Evolutionary conservation across 345 rosid species (phyloP).

Genomic region (Arabidopsis arenosa): DNA sequence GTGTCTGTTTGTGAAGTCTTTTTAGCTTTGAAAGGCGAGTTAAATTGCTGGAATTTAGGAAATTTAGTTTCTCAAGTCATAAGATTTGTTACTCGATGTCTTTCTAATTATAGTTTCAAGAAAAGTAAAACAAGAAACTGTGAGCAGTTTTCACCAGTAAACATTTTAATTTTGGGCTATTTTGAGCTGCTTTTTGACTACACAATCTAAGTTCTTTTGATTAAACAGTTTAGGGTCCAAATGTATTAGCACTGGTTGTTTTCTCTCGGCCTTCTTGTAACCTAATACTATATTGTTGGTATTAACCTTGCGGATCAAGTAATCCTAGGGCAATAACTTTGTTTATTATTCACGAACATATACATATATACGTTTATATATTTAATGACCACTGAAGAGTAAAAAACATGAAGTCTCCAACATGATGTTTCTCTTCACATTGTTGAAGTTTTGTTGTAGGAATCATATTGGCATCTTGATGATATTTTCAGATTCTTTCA

Average conservation of each 20-base stretch:
- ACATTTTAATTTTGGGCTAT: neutral
- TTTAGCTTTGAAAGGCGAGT: constrained; percentile 15
- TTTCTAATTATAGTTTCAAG: constrained; percentile 34
- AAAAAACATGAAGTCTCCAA: constrained; percentile 1
- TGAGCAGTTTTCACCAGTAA: neutral
- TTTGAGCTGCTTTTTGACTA: neutral
- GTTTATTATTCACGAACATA: neutral
- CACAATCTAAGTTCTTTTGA: too few relatives aligned
- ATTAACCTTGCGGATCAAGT: constrained; percentile 6
- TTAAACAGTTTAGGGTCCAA: too few relatives aligned
- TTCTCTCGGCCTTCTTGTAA: neutral
- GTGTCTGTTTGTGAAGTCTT: constrained; percentile 23
- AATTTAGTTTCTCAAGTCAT: constrained; percentile 24
- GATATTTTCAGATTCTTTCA: constrained; percentile 49
- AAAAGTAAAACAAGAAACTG: neutral
- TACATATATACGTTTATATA: neutral
- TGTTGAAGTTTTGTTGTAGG: constrained; percentile 47
- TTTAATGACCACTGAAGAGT: neutral
- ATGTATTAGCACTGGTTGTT: neutral
- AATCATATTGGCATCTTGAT: constrained; percentile 47
- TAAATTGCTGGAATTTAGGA: constrained; percentile 30
- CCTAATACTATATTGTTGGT: neutral
- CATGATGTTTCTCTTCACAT: constrained; percentile 34
- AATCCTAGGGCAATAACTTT: neutral
- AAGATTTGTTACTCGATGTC: constrained; percentile 4